These are phyloP conservation scores for Tolypocladium album DNA, from an alignment of 2,329 filamentous ascomycete species.

Conservation along the genomic window DNA sequence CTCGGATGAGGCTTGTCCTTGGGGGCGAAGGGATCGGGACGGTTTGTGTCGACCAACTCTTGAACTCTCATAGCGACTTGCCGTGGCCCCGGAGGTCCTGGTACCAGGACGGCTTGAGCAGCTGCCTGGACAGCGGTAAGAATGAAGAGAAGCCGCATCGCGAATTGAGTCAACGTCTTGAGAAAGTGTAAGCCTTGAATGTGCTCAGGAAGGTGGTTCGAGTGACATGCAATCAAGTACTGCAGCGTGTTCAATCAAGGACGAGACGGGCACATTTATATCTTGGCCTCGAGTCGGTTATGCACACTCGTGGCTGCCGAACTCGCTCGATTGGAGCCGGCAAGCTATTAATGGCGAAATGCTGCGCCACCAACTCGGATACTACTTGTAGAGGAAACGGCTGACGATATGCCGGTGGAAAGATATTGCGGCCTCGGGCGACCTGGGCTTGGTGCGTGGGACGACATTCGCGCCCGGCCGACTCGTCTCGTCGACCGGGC, in stretches of 20 bases:
- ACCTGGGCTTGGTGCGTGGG: neutral
- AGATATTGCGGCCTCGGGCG: neutral
- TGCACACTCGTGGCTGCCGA: neutral
- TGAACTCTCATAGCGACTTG: slow-evolving; percentile 5
- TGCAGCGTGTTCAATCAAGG: neutral
- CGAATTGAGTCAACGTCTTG: neutral
- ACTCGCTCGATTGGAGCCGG: neutral
- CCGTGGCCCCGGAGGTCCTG: slow-evolving; percentile 1
- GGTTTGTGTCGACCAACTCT: slow-evolving; percentile 7
- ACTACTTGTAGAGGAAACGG: neutral
- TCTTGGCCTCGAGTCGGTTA: neutral
- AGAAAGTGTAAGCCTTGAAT: neutral
- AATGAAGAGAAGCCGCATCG: neutral
- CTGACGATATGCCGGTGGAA: neutral
- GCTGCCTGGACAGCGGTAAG: neutral
- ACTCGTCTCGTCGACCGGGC: too few species aligned
- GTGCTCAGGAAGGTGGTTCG: neutral
- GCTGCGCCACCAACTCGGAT: neutral
- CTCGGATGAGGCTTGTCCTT: slow-evolving; percentile 1
- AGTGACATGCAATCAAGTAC: neutral
- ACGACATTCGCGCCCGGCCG: neutral
- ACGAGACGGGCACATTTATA: neutral
- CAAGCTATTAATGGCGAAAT: neutral
- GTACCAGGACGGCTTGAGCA: slow-evolving; percentile 4
- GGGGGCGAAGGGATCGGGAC: slow-evolving; percentile 10